These are phyloP conservation scores for Phytophthora pistaciae DNA, from an alignment of 352 stramenopile species.

Conservation along the genomic window DNA sequence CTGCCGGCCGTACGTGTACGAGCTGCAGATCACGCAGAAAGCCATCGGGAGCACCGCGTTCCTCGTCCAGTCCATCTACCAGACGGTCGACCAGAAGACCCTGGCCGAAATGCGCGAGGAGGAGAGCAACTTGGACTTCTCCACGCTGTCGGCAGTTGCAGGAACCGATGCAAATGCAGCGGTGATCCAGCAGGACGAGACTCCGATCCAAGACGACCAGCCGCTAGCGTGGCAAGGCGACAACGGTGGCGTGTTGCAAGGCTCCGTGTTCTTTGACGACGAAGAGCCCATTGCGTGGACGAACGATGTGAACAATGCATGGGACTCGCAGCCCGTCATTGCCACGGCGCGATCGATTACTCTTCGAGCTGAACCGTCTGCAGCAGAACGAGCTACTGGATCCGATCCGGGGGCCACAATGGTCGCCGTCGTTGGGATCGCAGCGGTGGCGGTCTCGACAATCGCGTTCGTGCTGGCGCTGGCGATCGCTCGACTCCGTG, in stretches of 20 bases:
- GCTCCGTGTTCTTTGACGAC: conserved; percentile 1
- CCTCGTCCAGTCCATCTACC: conserved; percentile 54
- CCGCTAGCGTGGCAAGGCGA: conserved; percentile 4
- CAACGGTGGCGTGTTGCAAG: background rate
- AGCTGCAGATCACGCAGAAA: conserved; percentile 52
- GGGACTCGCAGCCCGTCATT: background rate
- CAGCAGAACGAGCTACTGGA: background rate
- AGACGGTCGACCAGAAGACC: conserved; percentile 44
- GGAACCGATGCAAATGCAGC: background rate
- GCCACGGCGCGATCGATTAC: conserved; percentile 7
- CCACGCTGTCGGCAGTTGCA: background rate
- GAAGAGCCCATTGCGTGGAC: conserved; percentile 25
- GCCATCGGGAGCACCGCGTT: conserved; percentile 34
- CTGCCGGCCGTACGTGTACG: conserved; percentile 52
- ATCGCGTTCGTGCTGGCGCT: conserved; percentile 15
- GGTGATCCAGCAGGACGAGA: conserved; percentile 5
- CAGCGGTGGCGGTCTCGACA: conserved; percentile 1
- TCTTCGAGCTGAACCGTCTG: conserved; percentile 8
- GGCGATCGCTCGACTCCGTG: conserved; percentile 4
- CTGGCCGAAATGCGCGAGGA: conserved; percentile 34
- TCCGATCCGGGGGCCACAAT: background rate
- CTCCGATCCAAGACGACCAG: background rate
- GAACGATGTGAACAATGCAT: conserved; percentile 11
- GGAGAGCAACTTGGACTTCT: conserved; percentile 49
- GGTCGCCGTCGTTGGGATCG: conserved; percentile 4